These are phyloP conservation scores for Candida tunisiensis DNA, from an alignment of 1,139 yeast genomes.

Conservation along the genomic window DNA sequence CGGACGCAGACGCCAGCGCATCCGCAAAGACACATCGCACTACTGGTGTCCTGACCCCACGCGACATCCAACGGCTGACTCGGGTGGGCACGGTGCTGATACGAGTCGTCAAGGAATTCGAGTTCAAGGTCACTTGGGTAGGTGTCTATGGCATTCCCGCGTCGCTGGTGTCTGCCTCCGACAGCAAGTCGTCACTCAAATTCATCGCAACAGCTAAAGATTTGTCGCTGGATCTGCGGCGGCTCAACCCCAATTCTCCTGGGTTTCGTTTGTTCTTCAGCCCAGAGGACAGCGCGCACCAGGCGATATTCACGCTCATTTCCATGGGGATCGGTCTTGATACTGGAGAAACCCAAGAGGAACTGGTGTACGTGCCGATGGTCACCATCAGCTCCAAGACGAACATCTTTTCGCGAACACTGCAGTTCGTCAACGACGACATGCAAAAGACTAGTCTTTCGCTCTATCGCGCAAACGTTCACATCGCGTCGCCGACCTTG, in stretches of 20 bases:
- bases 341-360: constrained; percentile 16
- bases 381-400: constrained; percentile 20
- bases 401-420: constrained; percentile 19
- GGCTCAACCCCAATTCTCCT: constrained; percentile 22
- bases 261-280: constrained; percentile 22
- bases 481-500: constrained; percentile 21
- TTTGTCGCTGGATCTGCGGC: constrained; percentile 19
- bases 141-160: constrained; percentile 12
- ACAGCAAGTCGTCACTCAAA: constrained; percentile 3
- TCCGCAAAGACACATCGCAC: not conserved
- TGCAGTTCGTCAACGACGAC: constrained; percentile 14
- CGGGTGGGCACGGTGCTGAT: constrained; percentile 14
- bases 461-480: constrained; percentile 18
- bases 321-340: constrained; percentile 19
- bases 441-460: constrained; percentile 11
- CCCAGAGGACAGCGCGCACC: constrained; percentile 22
- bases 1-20: not conserved
- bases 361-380: constrained; percentile 22
- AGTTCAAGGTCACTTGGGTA: constrained; percentile 14
- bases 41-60: constrained; percentile 5
- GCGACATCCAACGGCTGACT: constrained; percentile 10
- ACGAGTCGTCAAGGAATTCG: constrained; percentile 20
- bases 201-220: constrained; percentile 19
- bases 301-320: constrained; percentile 21
- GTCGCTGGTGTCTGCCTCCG: constrained; percentile 1